Base-by-base conservation (phyloP, 2,329 filamentous ascomycete species). In the Hyphodiscus sp. region DNA sequence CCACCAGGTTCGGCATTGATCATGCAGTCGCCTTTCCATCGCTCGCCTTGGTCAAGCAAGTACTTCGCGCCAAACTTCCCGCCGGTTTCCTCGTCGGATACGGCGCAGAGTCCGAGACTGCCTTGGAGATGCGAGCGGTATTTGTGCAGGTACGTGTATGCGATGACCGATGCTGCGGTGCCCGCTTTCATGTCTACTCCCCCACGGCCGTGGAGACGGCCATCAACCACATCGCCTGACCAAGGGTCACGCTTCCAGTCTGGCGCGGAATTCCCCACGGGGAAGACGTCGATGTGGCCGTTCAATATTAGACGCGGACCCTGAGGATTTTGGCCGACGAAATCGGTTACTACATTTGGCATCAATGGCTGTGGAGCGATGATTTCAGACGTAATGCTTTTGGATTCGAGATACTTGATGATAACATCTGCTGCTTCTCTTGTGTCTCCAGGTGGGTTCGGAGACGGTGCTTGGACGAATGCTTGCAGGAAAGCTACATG, bases 131-230 rank as follows among this genome's bases (percentile, higher is more conserved):
- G 46, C 20, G 61, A 46, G 6, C 58, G 58, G 41, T 64, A 58
- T 29, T 50, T 45, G 49, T 61, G 55, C 7, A 73, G 57, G 43
- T 69, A 68, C 1, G 62, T 58, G 51, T 68, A 74, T 2, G 71
- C 71, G n/a, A 73, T 68, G 6, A 72, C 63, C 2, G 62, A 64
- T 0, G 72, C 70, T 1, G 69, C 70, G 5, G 69, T 73, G 0
- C 71, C 72, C 6, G 71, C 69, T 59, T 74, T 74, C 71, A 75
- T 74, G 53, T 74, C 72, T 1, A 73, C 72, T 0, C 64, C 67
- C 2, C 70, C 71, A 19, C 71, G 62, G 2, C 72, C 71, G 54
- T 70, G 64, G 18, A 74, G 61, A 10, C 63, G 61, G 4, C 63
- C 62, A 8, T 64, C 63, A 20, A 67, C 63, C 8, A 69, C 61